A percentile compares a stretch with the other conserved stretches of the same genome.
Evolutionary conservation across 2,329 filamentous ascomycete genomes (phyloP).

Genomic region (Magnaporthiopsis rhizophila): DNA sequence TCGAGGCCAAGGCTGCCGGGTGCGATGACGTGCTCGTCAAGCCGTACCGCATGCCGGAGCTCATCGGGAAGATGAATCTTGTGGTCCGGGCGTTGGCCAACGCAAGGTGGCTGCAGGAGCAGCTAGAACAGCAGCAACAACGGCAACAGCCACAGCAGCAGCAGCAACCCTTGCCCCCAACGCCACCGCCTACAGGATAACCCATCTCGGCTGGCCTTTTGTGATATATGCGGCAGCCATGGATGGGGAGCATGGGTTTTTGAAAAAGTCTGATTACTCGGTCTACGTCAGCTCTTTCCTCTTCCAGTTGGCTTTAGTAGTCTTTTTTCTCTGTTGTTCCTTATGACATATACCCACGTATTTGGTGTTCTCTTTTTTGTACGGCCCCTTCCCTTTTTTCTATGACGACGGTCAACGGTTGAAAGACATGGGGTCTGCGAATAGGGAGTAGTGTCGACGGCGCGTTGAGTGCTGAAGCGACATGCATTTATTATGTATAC

Average conservation of each 20-base stretch:
- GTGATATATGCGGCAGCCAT: background rate
- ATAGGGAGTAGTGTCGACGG: too few species aligned
- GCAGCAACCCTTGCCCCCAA: background rate
- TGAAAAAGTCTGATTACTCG: background rate
- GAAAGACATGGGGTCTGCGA: too few species aligned
- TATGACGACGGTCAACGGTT: too few species aligned
- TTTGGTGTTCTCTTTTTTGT: background rate
- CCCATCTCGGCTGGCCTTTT: background rate
- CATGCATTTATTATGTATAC: too few species aligned
- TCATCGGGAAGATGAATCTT: conserved; percentile 50
- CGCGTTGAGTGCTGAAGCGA: too few species aligned
- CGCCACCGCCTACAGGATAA: background rate
- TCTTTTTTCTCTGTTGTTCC: background rate
- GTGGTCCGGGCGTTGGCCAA: conserved; percentile 25
- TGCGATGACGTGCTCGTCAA: conserved; percentile 64
- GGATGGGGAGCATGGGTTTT: background rate
- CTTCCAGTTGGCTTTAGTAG: background rate
- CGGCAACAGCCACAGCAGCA: background rate
- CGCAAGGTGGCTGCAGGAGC: background rate
- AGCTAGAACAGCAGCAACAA: background rate
- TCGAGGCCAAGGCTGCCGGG: conserved; percentile 40
- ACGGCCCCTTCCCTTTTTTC: background rate
- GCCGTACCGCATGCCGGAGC: conserved; percentile 56
- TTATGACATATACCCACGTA: background rate
- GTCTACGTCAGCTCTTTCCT: too few species aligned